Evolutionary conservation across 495 filamentous ascomycete genomes (phyloP).

Genomic region (Bombardia bombarda): DNA sequence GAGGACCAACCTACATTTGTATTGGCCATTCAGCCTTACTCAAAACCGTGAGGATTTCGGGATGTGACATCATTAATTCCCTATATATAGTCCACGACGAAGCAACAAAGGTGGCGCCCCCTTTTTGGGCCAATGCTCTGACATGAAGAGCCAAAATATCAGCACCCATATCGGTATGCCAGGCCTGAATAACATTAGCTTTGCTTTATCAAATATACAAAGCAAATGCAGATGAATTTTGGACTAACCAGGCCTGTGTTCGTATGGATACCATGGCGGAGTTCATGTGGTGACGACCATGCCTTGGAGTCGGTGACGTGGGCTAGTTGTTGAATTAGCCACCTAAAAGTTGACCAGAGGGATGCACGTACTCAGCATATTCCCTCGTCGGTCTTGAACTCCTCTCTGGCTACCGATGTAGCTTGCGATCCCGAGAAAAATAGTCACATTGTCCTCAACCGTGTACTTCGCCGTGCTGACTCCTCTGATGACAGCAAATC

Average conservation of each 20-base stretch:
- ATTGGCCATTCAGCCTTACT: constrained; percentile 30
- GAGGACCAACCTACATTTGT: constrained; percentile 28
- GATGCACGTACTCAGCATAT: constrained; percentile 40
- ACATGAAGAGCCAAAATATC: constrained; percentile 37
- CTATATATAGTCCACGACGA: constrained; percentile 32
- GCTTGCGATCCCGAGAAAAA: constrained; percentile 44
- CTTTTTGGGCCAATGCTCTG: constrained; percentile 26
- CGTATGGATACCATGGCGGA: constrained; percentile 40
- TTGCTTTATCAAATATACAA: too few species aligned
- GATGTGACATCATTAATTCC: constrained; percentile 24
- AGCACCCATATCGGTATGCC: constrained; percentile 37
- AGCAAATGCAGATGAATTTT: background rate
- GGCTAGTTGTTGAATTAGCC: too few species aligned
- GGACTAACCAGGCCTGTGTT: constrained; percentile 25
- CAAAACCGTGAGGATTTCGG: constrained; percentile 24
- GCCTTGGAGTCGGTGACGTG: constrained; percentile 35
- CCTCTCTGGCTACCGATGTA: constrained; percentile 44
- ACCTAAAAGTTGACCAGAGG: background rate
- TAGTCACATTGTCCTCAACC: constrained; percentile 36
- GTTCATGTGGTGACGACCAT: constrained; percentile 31
- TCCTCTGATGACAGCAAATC: constrained; percentile 42
- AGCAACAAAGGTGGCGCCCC: constrained; percentile 35
- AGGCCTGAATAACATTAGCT: constrained; percentile 21
- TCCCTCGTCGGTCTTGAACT: constrained; percentile 37
- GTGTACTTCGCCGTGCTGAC: constrained; percentile 33